These are phyloP conservation scores for Spirogloea muscicola DNA, from an alignment of 139 green algal genomes.

Conservation along the genomic window DNA sequence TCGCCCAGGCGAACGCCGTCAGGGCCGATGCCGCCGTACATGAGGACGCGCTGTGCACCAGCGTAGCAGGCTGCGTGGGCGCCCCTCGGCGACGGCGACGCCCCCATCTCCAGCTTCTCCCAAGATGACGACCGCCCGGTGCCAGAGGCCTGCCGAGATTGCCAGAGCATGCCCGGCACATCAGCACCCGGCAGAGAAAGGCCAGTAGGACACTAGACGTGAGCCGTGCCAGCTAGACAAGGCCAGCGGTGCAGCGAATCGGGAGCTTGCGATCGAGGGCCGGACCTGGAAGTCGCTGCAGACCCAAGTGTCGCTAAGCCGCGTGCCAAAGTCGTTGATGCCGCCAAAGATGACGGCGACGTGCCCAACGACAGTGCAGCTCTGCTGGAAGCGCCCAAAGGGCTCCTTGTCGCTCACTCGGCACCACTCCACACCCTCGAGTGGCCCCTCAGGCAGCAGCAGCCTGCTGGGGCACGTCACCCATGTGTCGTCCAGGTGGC, in stretches of 20 bases:
- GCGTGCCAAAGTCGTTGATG: slow-evolving; percentile 28
- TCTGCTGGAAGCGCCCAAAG: slow-evolving; percentile 19
- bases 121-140: too few species aligned
- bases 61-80: slow-evolving; percentile 21
- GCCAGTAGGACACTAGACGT: too few species aligned
- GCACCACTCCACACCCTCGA: not conserved
- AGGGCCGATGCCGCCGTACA: slow-evolving; percentile 34
- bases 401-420: not conserved
- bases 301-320: slow-evolving; percentile 23
- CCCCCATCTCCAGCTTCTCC: not conserved
- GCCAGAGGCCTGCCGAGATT: too few species aligned
- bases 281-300: too few species aligned
- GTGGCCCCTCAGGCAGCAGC: slow-evolving; percentile 1
- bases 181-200: too few species aligned
- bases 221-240: too few species aligned
- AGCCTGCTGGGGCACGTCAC: not conserved
- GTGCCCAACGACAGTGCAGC: slow-evolving; percentile 17
- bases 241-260: too few species aligned
- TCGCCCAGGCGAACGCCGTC: slow-evolving; percentile 9
- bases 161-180: too few species aligned
- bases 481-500: slow-evolving; percentile 36
- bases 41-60: slow-evolving; percentile 4
- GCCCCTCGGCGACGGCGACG: slow-evolving; percentile 3
- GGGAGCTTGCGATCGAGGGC: too few species aligned
- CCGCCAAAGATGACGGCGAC: slow-evolving; percentile 23